These are phyloP conservation scores for Cryptosporidium ubiquitum DNA, from an alignment of 169 alveolate species.

Conservation along the genomic window DNA sequence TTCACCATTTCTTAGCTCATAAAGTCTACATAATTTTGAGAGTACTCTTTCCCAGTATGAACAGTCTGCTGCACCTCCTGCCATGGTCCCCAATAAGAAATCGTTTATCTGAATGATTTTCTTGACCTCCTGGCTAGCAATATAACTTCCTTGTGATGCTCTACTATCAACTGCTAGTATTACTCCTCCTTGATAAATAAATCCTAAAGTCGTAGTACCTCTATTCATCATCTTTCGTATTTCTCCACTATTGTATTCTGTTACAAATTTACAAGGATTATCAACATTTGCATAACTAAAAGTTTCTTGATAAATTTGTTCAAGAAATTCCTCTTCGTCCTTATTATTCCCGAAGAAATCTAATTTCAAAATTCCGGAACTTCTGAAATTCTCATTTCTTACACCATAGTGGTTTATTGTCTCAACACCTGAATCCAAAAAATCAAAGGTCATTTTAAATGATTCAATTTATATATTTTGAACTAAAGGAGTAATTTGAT, in stretches of 20 bases:
- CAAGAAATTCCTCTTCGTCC: conserved; percentile 44
- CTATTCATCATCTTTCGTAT: conserved; percentile 77
- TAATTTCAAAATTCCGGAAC: background rate
- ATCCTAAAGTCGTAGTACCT: conserved; percentile 99
- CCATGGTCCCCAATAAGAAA: conserved; percentile 98
- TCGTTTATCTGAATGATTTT: conserved; percentile 97
- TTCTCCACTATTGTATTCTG: conserved; percentile 46
- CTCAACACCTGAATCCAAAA: conserved; percentile 4
- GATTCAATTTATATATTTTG: background rate
- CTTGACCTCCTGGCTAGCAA: conserved; percentile 94
- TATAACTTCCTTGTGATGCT: conserved; percentile 98
- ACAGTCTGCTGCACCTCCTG: conserved; percentile 99
- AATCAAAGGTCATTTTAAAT: conserved; percentile 8
- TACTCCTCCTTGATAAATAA: conserved; percentile 94
- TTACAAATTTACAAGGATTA: conserved; percentile 44
- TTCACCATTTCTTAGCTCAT: conserved; percentile 90
- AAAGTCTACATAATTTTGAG: conserved; percentile 92
- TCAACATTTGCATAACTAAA: conserved; percentile 29
- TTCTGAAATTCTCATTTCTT: background rate
- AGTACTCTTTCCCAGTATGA: conserved; percentile 96
- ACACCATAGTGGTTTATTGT: conserved; percentile 2
- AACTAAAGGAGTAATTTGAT: background rate
- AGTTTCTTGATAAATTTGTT: conserved; percentile 18
- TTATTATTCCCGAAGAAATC: background rate
- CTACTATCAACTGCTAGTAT: conserved; percentile 99